Base-by-base conservation (phyloP, 768 basidiomycete genomes). In the Russula brevipes region DNA sequence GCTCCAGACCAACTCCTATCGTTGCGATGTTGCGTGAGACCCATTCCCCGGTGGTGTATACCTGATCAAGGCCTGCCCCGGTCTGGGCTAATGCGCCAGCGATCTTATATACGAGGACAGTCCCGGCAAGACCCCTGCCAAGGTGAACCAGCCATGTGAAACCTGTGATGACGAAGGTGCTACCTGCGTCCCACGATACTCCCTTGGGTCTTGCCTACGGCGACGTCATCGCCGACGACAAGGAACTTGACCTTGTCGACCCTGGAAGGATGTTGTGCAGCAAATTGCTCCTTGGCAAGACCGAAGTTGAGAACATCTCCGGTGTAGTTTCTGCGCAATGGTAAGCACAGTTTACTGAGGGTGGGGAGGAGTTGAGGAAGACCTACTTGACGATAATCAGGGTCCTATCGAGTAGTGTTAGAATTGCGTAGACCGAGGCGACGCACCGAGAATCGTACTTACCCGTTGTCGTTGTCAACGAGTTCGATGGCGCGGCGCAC, bases 261-360 rank as follows among this genome's bases (percentile, higher is more conserved):
- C 69, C 85, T 85, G 30, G 84, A 80, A 0, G 90, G 86, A 59
- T 88, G 81, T 53, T 78, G 73, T 5, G 90, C 85, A 3, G 89
- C 85, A 64, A 88, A 87, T 68, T 90, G 88, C 70, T 96, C 92
- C 68, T 85, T 88, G 3, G 93, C 93, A 10, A 96, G 81, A 30
- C 94, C 94, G 69, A 96, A 96, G 70, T 94, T 92, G 52, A 96
- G 84, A 42, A 94, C 82, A 68, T 96, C 94, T 17, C 94, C 94
- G 0, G 91, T 94, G 71, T 93, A 93, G 69, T 93, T 93, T 72
- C 88, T 91, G 53, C n/a, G 39, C n/a, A 4, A 10, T 11, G 0
- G 42, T 59, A 36, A 54, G 51, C 16, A 30, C 39, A 39, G 41
- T 24, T 24, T 19, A n/a, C 12, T 31, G 31, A 24, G 24, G 24